phyloP scores from a whole-genome alignment of 2,329 filamentous ascomycete species.

The Verticillium tricorpus region DNA sequence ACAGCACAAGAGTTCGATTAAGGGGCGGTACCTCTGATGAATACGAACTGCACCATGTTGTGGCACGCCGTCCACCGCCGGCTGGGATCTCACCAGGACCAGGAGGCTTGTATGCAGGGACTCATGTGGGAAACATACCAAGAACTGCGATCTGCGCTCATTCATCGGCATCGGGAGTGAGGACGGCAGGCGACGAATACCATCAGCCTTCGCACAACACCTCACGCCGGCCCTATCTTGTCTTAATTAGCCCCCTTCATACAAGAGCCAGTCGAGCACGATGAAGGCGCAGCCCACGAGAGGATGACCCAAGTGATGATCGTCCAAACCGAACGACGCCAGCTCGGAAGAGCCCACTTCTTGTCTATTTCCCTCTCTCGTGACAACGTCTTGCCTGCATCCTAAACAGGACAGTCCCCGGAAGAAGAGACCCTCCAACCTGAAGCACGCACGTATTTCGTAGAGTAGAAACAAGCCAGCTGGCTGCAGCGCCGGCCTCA shows the following conservation, averaged over 20 bases:
- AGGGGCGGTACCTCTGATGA: background rate
- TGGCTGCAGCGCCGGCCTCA: background rate
- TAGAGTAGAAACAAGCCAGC: background rate
- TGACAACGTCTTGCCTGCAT: background rate
- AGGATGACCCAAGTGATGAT: background rate
- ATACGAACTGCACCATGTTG: background rate
- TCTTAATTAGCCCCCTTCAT: background rate
- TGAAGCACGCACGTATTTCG: background rate
- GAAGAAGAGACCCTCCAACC: background rate
- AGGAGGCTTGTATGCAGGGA: constrained; percentile 9
- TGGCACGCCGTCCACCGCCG: constrained; percentile 55
- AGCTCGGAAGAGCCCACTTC: background rate
- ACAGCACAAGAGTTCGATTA: background rate
- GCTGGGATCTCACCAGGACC: constrained; percentile 55
- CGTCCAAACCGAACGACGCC: background rate
- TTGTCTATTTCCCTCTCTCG: background rate
- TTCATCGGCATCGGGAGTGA: background rate
- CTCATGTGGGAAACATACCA: background rate
- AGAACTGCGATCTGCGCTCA: background rate
- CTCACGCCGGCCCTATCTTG: background rate
- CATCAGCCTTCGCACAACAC: background rate
- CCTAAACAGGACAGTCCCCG: background rate
- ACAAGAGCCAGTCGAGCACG: background rate
- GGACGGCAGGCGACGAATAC: background rate
- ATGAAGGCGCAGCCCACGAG: background rate